phyloP scores from a whole-genome alignment of 306 rosid species.

The Prunus dulcis region DNA sequence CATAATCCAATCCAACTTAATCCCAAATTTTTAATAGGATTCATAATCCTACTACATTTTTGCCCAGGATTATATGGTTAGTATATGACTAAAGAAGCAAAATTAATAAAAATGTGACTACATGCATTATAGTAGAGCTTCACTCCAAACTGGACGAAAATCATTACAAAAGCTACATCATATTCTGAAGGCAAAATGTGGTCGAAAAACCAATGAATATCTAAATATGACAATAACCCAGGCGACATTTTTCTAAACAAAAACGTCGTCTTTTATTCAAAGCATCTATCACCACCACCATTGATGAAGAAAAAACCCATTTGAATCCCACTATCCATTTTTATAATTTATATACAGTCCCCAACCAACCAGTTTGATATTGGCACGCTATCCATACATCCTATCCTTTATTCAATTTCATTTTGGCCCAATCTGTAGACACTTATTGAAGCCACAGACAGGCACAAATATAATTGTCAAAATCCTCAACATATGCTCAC shows the following conservation, averaged over 20 bases:
- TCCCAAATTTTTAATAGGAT: no score
- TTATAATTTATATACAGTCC: neutral
- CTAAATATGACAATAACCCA: neutral
- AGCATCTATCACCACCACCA: neutral
- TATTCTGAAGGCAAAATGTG: no score
- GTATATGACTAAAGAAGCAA: no score
- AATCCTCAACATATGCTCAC: slow-evolving; percentile 7
- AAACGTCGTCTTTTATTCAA: neutral
- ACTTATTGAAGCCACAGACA: slow-evolving; percentile 1
- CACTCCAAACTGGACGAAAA: no score
- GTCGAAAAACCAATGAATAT: no score
- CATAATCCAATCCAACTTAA: no score
- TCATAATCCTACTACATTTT: no score
- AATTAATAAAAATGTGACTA: no score
- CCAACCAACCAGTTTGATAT: neutral
- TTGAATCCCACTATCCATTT: neutral
- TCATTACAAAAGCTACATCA: no score
- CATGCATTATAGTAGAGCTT: no score
- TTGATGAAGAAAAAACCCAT: neutral
- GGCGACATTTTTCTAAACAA: neutral
- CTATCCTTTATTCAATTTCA: neutral
- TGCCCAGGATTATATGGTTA: no score
- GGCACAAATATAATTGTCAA: slow-evolving; percentile 3
- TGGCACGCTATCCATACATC: neutral
- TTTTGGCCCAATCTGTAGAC: neutral